Evolutionary conservation across 306 rosid species (phyloP), one percentile per base, ranked within the genome.

Genomic region (Acacia confusa): DNA sequence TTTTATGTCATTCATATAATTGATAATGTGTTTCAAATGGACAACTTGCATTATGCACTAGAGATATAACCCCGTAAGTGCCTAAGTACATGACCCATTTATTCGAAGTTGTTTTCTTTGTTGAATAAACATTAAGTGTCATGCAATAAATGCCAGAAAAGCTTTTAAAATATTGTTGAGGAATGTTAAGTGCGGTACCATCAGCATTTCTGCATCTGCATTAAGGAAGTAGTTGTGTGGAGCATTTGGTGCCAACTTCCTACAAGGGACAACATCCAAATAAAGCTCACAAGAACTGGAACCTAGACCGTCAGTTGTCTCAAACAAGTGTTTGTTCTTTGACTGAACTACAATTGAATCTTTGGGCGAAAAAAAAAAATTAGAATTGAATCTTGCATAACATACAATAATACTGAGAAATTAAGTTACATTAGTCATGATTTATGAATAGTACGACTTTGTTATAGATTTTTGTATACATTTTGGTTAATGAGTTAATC

Each of bases 181-280:
- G 65, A 47, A 20, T 70, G 57, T 34, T 43, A 53, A 15, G 38
- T 71, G 41, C 11, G 77, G 32, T 22, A 36, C 8, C 34, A 30
- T 72, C 41, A 69, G 34, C 43, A 69, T 76, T 57, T 82, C 24
- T 55, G 61, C 25, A 55, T 4, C 61, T 55, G 61, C 61, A 55
- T 55, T 20, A 7, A 55, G 61, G 61, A 8, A 30, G 32, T 28
- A 17, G 57, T 60, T 47, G 40, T 61, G 58, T 58, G 52, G 41
- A 58, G 78, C 38, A 70, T 47, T 70, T 47, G 66, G 61, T 40
- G 34, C 50, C 14, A 27, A 61, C 38, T 61, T 27, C 38, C 38
- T 27, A 25, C 9, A 27, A 12, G 38, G 19, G 68, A 27, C 38
- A 12, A 27, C 20, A 12, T 27, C 20, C 68, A 61, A 61, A 61